Conservation (phyloP, 768 basidiomycete genomes). For the Dentipellis fragilis region DNA sequence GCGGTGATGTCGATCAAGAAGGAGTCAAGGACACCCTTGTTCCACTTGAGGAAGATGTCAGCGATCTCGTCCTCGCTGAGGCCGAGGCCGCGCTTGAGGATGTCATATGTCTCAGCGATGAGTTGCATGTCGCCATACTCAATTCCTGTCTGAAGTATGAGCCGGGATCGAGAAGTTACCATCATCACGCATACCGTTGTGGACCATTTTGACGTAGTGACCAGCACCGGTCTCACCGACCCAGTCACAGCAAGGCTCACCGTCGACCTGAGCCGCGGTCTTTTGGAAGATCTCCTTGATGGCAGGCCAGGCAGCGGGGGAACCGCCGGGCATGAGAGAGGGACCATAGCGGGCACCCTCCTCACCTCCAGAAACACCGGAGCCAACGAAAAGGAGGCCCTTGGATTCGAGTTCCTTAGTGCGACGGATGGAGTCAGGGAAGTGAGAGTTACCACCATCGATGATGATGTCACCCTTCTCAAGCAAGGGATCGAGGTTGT, state of each 20-base stretch:
- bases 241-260: constrained; percentile 99
- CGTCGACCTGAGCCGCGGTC: constrained; percentile 88
- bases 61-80: constrained; percentile 84
- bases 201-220: constrained; percentile 99
- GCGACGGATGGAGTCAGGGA: constrained; percentile 96
- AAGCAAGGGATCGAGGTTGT: constrained; percentile 78
- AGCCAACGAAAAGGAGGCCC: constrained; percentile 94
- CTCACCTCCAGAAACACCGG: constrained; percentile 98
- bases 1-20: constrained; percentile 98
- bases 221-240: constrained; percentile 93
- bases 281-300: constrained; percentile 99
- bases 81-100: constrained; percentile 93
- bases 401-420: constrained; percentile 87
- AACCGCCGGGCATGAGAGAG: constrained; percentile 98
- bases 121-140: constrained; percentile 99
- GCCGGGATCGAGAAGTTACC: constrained; percentile 4
- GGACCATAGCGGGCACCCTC: constrained; percentile 97
- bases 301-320: constrained; percentile 84
- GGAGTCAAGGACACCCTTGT: constrained; percentile 98
- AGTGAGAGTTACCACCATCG: constrained; percentile 99
- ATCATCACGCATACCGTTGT: constrained; percentile 55
- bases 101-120: constrained; percentile 97
- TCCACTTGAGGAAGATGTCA: constrained; percentile 90
- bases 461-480: constrained; percentile 98
- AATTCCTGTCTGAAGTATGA: constrained; percentile 53